Evolutionary conservation across 352 stramenopile genomes (phyloP).

Genomic region (Phytopythium cucurbitacearum): DNA sequence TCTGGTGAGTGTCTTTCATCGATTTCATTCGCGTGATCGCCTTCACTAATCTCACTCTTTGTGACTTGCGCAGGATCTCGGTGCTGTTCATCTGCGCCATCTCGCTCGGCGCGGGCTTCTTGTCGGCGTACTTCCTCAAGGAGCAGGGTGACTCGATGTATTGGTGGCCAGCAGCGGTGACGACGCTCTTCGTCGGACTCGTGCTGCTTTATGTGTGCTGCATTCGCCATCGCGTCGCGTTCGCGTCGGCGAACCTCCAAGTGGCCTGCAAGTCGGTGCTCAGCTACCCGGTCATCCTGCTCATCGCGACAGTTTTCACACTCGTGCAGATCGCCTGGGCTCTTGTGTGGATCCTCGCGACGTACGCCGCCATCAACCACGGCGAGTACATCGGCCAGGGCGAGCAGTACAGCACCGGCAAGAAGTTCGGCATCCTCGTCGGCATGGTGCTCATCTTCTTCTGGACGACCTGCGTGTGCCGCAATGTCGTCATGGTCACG

Average conservation of each 20-base stretch:
- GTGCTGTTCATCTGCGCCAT: conserved; percentile 32
- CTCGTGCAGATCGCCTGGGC: conserved; percentile 71
- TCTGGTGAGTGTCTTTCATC: conserved; percentile 24
- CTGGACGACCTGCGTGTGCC: conserved; percentile 67
- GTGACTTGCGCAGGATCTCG: conserved; percentile 22
- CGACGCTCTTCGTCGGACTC: conserved; percentile 33
- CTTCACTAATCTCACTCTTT: background rate
- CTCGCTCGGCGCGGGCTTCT: conserved; percentile 30
- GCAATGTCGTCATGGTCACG: conserved; percentile 82
- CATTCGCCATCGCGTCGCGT: conserved; percentile 51
- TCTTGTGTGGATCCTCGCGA: conserved; percentile 70
- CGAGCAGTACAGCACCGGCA: conserved; percentile 21
- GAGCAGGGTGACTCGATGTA: conserved; percentile 33
- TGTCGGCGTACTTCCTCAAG: conserved; percentile 34
- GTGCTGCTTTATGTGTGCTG: conserved; percentile 54
- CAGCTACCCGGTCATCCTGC: conserved; percentile 65
- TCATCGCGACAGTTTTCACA: conserved; percentile 64
- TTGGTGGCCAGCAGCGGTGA: conserved; percentile 45
- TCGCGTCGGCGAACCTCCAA: conserved; percentile 82
- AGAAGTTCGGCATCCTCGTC: conserved; percentile 41
- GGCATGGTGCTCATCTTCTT: conserved; percentile 74
- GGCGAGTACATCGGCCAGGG: conserved; percentile 37
- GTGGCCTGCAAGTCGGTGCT: conserved; percentile 73
- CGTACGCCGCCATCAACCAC: conserved; percentile 56
- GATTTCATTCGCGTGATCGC: background rate